Base-by-base conservation (phyloP, 805 yeast species). In the Candida tammaniensis region DNA sequence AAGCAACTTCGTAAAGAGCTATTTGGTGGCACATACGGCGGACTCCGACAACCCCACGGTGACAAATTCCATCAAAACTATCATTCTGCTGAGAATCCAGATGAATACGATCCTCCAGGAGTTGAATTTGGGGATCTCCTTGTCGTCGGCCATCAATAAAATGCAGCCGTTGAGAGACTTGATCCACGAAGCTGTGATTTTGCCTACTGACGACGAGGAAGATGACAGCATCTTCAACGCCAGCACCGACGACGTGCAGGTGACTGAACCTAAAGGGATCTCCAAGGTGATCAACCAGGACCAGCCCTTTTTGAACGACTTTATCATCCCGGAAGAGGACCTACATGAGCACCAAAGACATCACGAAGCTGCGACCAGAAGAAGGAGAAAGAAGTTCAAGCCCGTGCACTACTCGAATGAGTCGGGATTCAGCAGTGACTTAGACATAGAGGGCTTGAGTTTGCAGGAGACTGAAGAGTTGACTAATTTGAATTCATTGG, bases 181-280 rank as follows among this genome's bases (percentile, higher is more conserved):
- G 18, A 61, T 76, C 21, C 70, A 71, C 42, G 68, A 67, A 24
- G 62, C 74, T 8, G 60, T 76, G 8, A 59, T 71, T 12, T 56
- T 73, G 27, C 80, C 80, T 0, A 69, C 64, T 10, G 81, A 74
- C 17, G 80, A 76, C 24, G 52, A 43, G 27, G 36, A 41, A 12
- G 43, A 35, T 8, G 42, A 33, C 5, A 29, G 27, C 24, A 24
- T 22, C 9, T 37, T 24, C 4, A 27, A 27, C 23, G n/a, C 17
- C 3, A 20, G 18, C 17, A 7, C 26, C 26, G 12, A 23, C 6
- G 15, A 20, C 11, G 32, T 24, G 8, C 42, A 43, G 19, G 13
- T 20, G 4, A 64, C 75, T 4, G 83, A 75, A 42, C 82, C 84
- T 0, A 68, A 59, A n/a, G 81, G 78, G 0, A 74, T 77, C 11